Evolutionary conservation across 176 grass and related monocot species (phyloP), one percentile per base, ranked within the genome.

Genomic region (Elaeis guineensis): DNA sequence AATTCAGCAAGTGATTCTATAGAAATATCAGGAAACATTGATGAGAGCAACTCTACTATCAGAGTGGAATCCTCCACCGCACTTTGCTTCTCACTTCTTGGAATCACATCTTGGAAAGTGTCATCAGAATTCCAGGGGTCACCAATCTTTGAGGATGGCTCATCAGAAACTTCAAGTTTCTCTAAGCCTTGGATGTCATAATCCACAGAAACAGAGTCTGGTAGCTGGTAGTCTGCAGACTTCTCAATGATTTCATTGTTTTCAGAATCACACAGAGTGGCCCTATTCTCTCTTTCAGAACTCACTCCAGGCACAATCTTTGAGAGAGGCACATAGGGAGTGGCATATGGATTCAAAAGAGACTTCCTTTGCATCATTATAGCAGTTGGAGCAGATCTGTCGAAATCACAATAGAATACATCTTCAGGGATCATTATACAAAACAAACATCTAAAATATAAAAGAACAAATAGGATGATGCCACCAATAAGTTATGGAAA

Each of bases 151-250:
- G 15, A 56, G 21, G 54, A 56, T 56, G 54, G 23, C 19, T 56
- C 20, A 0, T 21, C 54, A 56, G 54, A 4, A 56, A 12, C 21
- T 9, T 21, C 0, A 21, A 21, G 9, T 21, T 23, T 56, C 19
- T 56, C 54, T 56, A 56, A 21, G 54, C 54, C 21, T 21, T 56
- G 19, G 19, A 56, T 21, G 19, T 21, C 19, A 56, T 23, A 23
- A 56, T 56, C 54, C 19, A 56, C 19, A 56, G 54, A 56, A 56
- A 56, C 21, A 21, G 54, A 22, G 6, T 56, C 54, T 56, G 54
- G 54, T 3, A 56, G 19, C 54, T 56, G 5, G 12, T 21, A 21
- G 19, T 56, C 54, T 56, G 54, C 21, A 21, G 54, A 56, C 5
- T 21, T 56, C 54, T 21, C 54, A 56, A 21, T 12, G 3, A 21